Conservation (phyloP, 2,329 filamentous ascomycete genomes). For the Teratosphaeria gauchensis region DNA sequence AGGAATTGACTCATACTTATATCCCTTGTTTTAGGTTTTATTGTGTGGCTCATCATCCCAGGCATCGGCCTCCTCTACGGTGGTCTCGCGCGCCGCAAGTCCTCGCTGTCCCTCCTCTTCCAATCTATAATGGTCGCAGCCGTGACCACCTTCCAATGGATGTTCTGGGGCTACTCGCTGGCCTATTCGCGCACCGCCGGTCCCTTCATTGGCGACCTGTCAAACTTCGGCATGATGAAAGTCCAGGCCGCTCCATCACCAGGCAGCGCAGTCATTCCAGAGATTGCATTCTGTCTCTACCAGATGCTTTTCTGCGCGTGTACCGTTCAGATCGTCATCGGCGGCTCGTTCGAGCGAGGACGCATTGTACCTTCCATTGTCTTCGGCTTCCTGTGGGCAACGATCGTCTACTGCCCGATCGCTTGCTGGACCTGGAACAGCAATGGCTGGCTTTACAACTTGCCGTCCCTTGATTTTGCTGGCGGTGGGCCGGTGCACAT, state of each 20-base stretch:
- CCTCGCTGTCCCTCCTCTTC: conserved; percentile 52
- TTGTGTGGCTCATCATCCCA: conserved; percentile 59
- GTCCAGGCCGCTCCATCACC: conserved; percentile 52
- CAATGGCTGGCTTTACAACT: conserved; percentile 55
- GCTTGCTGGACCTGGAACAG: conserved; percentile 60
- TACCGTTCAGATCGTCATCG: conserved; percentile 56
- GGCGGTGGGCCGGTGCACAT: conserved; percentile 57
- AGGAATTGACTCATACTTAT: conserved; percentile 7
- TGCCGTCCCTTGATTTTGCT: conserved; percentile 51
- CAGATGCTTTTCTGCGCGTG: conserved; percentile 47
- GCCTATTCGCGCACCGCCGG: conserved; percentile 52
- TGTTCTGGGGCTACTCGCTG: conserved; percentile 56
- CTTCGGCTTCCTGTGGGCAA: conserved; percentile 55
- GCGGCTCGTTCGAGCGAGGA: conserved; percentile 55
- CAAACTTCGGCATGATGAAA: conserved; percentile 52
- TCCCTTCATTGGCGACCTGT: conserved; percentile 53
- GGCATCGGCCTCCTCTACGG: conserved; percentile 57
- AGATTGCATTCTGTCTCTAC: conserved; percentile 58
- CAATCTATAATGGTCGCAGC: conserved; percentile 51
- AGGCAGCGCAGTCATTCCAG: conserved; percentile 37
- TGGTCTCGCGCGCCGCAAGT: conserved; percentile 54
- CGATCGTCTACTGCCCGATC: conserved; percentile 53
- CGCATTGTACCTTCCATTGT: conserved; percentile 55
- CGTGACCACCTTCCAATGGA: conserved; percentile 51
- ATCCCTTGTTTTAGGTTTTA: conserved; percentile 27